Evolutionary conservation across 2,329 filamentous ascomycete genomes (phyloP).

Genomic region (Orbilia oligospora): DNA sequence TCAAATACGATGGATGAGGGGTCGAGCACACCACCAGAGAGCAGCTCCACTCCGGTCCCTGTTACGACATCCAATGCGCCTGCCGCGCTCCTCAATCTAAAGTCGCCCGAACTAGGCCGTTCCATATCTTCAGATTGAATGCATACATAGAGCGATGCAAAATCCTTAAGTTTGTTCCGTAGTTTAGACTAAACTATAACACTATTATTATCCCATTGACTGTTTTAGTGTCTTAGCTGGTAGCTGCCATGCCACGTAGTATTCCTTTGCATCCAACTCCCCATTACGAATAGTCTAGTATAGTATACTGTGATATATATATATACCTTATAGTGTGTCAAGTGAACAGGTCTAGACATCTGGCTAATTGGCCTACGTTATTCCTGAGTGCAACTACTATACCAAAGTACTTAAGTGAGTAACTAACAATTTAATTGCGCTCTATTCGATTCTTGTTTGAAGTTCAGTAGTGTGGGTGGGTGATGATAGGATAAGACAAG

Average conservation of each 20-base stretch:
- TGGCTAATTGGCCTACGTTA: background rate
- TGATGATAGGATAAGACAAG: constrained; percentile 51
- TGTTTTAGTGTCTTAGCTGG: constrained; percentile 20
- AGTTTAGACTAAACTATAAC: constrained; percentile 22
- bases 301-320: too few species aligned
- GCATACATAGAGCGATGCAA: constrained; percentile 12
- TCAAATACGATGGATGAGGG: constrained; percentile 36
- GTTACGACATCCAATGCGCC: constrained; percentile 56
- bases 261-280: constrained; percentile 19
- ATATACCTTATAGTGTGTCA: constrained; percentile 16
- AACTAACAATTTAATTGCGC: constrained; percentile 29
- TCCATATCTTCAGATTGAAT: constrained; percentile 39
- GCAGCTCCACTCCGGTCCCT: constrained; percentile 25
- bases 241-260: constrained; percentile 30
- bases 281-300: constrained; percentile 6
- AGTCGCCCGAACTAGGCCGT: constrained; percentile 41
- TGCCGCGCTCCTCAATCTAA: constrained; percentile 55
- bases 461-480: constrained; percentile 52
- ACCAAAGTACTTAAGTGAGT: background rate
- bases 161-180: constrained; percentile 24
- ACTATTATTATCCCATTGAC: constrained; percentile 39
- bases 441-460: constrained; percentile 43
- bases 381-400: constrained; percentile 4
- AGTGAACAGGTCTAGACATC: constrained; percentile 14
- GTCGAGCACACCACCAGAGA: constrained; percentile 52